phyloP scores from a whole-genome alignment of 768 basidiomycete species.

The Albatrellus ellisii region DNA sequence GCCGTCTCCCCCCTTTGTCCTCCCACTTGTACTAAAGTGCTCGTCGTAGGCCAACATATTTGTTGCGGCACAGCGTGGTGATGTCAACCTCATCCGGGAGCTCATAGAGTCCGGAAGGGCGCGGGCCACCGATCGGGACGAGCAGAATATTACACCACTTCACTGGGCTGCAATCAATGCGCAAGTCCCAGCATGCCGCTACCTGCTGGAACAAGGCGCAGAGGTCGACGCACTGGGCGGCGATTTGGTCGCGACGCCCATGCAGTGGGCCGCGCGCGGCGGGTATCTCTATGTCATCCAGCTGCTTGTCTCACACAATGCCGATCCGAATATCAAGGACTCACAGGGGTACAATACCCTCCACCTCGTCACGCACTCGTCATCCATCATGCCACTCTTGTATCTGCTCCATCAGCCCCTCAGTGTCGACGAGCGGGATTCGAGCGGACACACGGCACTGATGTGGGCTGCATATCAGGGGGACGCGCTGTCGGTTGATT shows the following conservation, averaged over 20 bases:
- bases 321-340: constrained; percentile 86
- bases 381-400: constrained; percentile 86
- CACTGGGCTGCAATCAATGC: constrained; percentile 99
- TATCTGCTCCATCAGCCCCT: constrained; percentile 91
- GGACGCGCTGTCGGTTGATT: constrained; percentile 87
- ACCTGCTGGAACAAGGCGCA: constrained; percentile 83
- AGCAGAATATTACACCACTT: constrained; percentile 86
- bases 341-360: constrained; percentile 94
- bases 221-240: constrained; percentile 93
- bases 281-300: constrained; percentile 96
- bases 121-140: constrained; percentile 66
- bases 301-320: constrained; percentile 76
- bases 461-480: constrained; percentile 99
- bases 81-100: constrained; percentile 46
- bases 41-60: constrained; percentile 49
- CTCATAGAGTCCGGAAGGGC: constrained; percentile 64
- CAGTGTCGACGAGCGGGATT: constrained; percentile 80
- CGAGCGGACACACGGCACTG: constrained; percentile 85
- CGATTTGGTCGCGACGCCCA: constrained; percentile 85
- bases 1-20: neutral
- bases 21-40: neutral
- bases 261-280: constrained; percentile 97
- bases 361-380: constrained; percentile 91
- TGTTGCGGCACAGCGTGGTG: constrained; percentile 79
- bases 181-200: constrained; percentile 78